These are phyloP conservation scores for Aleurites moluccanus DNA, from an alignment of 441 rosid species.

Conservation along the genomic window DNA sequence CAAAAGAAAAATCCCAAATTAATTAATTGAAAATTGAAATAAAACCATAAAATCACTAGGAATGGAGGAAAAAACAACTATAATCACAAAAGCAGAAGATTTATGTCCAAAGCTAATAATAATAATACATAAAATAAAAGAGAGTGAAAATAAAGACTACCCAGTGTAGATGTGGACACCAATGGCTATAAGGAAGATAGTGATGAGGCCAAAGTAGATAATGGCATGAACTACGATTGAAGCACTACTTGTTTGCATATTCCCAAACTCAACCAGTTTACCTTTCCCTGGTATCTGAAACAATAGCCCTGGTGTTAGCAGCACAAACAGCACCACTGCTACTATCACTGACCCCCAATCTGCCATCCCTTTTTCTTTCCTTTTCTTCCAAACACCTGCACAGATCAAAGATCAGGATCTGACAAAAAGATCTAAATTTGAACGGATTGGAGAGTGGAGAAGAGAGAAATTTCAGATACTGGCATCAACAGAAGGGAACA, in stretches of 20 bases:
- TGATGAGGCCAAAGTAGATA: constrained; percentile 66
- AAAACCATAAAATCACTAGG: too few species aligned
- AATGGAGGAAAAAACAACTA: too few species aligned
- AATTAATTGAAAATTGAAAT: too few species aligned
- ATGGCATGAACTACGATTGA: constrained; percentile 74
- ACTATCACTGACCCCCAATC: constrained; percentile 78
- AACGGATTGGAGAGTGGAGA: too few species aligned
- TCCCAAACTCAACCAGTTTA: constrained; percentile 63
- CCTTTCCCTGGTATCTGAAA: constrained; percentile 67
- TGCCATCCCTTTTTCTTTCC: constrained; percentile 36
- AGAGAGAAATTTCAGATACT: not conserved
- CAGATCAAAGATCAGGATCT: not conserved
- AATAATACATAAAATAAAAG: too few species aligned
- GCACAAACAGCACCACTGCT: constrained; percentile 59
- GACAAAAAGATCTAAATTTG: too few species aligned
- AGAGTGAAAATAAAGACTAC: too few species aligned
- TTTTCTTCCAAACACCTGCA: not conserved
- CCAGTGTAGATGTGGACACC: constrained; percentile 65
- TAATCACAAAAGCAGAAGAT: too few species aligned
- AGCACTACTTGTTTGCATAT: constrained; percentile 73
- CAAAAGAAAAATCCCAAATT: too few species aligned
- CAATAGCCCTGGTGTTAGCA: constrained; percentile 75
- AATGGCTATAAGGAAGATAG: constrained; percentile 68
- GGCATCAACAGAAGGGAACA: not conserved
- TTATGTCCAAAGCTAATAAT: too few species aligned